Conservation (phyloP, 164 flowering plant genomes). For the Amborella trichopoda region DNA sequence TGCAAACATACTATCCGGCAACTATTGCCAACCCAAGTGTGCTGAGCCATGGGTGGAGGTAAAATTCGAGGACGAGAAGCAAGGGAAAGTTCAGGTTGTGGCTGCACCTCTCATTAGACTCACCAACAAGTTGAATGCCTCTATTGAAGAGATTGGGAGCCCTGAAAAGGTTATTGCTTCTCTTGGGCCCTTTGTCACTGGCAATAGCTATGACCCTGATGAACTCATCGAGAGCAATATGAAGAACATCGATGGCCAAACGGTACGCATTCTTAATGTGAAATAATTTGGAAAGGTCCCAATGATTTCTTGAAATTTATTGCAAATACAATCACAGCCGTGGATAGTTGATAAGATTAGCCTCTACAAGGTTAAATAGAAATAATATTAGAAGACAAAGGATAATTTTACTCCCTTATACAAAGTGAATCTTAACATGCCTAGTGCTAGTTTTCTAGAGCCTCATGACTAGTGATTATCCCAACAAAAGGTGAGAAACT, state of each 20-base stretch:
- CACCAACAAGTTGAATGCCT: slow-evolving; percentile 83
- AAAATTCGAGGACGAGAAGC: slow-evolving; percentile 84
- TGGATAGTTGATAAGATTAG: too few relatives aligned
- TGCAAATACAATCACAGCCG: too few relatives aligned
- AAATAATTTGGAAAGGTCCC: too few relatives aligned
- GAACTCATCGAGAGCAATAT: slow-evolving; percentile 66
- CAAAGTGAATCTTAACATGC: too few relatives aligned
- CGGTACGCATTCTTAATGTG: slow-evolving; percentile 30
- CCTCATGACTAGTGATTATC: too few relatives aligned
- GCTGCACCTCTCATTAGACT: slow-evolving; percentile 86
- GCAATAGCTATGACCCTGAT: slow-evolving; percentile 75
- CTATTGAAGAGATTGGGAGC: slow-evolving; percentile 83
- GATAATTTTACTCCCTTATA: too few relatives aligned
- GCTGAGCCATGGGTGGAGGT: slow-evolving; percentile 99
- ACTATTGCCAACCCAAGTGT: slow-evolving; percentile 96
- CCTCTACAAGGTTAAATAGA: too few relatives aligned
- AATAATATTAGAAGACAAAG: too few relatives aligned
- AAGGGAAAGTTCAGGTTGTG: slow-evolving; percentile 90
- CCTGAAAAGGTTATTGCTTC: slow-evolving; percentile 93
- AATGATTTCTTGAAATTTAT: too few relatives aligned
- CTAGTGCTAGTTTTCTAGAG: too few relatives aligned
- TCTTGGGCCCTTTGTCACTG: slow-evolving; percentile 95
- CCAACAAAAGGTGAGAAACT: too few relatives aligned
- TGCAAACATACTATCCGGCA: slow-evolving; percentile 92
- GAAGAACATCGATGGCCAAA: slow-evolving; percentile 67